These are phyloP conservation scores for Marasmius tenuissimus DNA, from an alignment of 1,284 basidiomycete genomes.

Conservation along the genomic window DNA sequence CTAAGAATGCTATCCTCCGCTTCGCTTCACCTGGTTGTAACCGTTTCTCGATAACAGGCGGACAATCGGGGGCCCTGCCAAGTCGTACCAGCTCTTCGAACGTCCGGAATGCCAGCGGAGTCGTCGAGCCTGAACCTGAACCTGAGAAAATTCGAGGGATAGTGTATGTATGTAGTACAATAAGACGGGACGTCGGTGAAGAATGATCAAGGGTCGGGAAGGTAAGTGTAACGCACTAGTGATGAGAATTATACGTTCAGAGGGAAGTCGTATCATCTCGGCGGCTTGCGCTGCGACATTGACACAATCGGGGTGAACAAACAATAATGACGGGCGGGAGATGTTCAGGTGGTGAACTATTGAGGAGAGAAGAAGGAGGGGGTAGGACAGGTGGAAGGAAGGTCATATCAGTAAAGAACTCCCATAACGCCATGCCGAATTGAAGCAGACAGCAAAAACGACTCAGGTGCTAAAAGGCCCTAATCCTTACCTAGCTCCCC, in stretches of 20 bases:
- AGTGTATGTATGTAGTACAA: too few relatives aligned
- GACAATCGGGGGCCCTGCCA: conserved; percentile 6
- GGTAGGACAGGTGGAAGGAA: too few relatives aligned
- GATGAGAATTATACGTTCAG: conserved; percentile 16
- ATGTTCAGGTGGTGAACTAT: conserved; percentile 20
- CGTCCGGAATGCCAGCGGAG: conserved; percentile 1
- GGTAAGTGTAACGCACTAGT: background rate
- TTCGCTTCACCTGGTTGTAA: conserved; percentile 18
- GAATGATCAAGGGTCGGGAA: too few relatives aligned
- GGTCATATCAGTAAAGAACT: too few relatives aligned
- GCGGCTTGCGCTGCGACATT: conserved; percentile 15
- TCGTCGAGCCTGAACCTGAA: too few relatives aligned
- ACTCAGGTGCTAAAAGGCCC: background rate
- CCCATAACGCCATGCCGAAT: too few relatives aligned
- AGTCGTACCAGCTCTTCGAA: conserved; percentile 16
- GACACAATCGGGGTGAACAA: conserved; percentile 18
- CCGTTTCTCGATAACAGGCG: conserved; percentile 12
- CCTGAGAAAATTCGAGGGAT: too few relatives aligned
- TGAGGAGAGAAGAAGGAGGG: background rate
- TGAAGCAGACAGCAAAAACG: background rate
- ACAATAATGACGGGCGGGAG: conserved; percentile 17
- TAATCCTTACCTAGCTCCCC: conserved; percentile 17
- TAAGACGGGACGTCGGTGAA: too few relatives aligned
- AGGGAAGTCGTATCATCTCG: conserved; percentile 11
- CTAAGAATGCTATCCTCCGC: conserved; percentile 18